Evolutionary conservation across 2,329 filamentous ascomycete genomes (phyloP), one percentile per base, ranked within the genome.

Genomic region (Penicillium sclerotiorum): DNA sequence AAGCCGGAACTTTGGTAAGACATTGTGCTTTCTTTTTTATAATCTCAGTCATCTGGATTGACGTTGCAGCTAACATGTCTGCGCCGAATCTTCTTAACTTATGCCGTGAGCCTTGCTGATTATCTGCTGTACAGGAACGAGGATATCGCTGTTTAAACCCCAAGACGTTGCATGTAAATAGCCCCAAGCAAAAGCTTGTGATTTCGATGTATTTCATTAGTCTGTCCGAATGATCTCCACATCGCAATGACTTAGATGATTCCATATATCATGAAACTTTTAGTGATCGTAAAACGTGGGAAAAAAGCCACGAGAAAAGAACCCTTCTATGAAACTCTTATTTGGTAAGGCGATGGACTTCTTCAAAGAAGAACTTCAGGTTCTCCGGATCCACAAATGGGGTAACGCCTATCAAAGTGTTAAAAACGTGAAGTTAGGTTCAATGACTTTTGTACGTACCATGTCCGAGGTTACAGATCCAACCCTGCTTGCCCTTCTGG

Each of bases 401-500:
- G 25, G 94, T 99, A 57, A 99, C 91, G 53, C 90, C 90, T 94
- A 63, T 52, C 50, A 52, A 28, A 21, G 5, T 21, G 22, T 64
- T 43, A 66, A 59, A 50, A 55, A 64, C 37, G 55, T 58, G 32
- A 45, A 40, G 28, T 33, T 12, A 53, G 47, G 17, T 21, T 22
- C 6, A 40, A 53, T 38, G 15, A 46, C 4, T n/a, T 43, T 38
- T 35, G 5, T 20, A 72, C 84, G 65, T 81, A 89, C 94, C 94
- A 68, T 99, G 94, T 8, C 94, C 94, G 55, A 99, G 80, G 70
- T 99, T 99, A 40, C 89, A 90, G 61, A 99, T 97, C 93, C 94
- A 99, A 33, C 93, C 90, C 71, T 92, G 85, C 73, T 91, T 93
- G 47, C 87, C 88, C 55, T 86, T 85, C 52, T 81, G 80, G 66